Evolutionary conservation across 805 yeast species (phyloP), one percentile per base, ranked within the genome.

Genomic region (Hanseniaspora valbyensis): DNA sequence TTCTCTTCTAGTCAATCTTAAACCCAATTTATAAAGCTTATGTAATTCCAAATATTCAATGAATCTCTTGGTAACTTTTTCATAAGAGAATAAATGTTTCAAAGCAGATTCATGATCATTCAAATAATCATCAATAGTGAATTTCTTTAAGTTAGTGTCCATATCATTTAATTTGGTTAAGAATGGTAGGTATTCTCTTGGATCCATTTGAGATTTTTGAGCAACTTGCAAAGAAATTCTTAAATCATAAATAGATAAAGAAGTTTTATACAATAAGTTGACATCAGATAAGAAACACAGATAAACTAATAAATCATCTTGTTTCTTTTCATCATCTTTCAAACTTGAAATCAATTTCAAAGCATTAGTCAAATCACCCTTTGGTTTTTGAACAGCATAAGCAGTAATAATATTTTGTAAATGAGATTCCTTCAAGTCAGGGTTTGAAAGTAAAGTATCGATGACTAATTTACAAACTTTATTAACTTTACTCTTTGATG

Each of bases 201-300:
- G 99, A 67, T 92, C 99, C 72, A 83, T 89, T 65, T 90, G 97
- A 0, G 96, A 88, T 60, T 88, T 92, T 63, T 94, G 97, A 0
- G 98, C 98, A 53, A 92, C 80, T 12, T 75, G 72, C 52, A 92
- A 72, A 0, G 97, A 77, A 58, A 90, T 69, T 52, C 80, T 80
- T 38, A 92, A 80, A 61, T 92, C 83, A 60, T 92, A 92, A 19
- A 83, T 68, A 2, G 94, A 83, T 52, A 92, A 72, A 0, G 96
- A 83, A 18, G 81, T 79, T 43, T 80, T 74, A 66, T 90, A 92
- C 19, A 92, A 72, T 54, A 76, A 69, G 60, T 87, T 87, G 33
- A 88, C 94, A 65, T 90, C 99, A 60, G 83, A 87, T 52, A 92
- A 68, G 72, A 90, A 90, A 59, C 95, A 86, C 51, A 92, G 68